These are phyloP conservation scores for Neovahlkampfia damariscottae DNA, from an alignment of 78 protist genomes.

Conservation along the genomic window DNA sequence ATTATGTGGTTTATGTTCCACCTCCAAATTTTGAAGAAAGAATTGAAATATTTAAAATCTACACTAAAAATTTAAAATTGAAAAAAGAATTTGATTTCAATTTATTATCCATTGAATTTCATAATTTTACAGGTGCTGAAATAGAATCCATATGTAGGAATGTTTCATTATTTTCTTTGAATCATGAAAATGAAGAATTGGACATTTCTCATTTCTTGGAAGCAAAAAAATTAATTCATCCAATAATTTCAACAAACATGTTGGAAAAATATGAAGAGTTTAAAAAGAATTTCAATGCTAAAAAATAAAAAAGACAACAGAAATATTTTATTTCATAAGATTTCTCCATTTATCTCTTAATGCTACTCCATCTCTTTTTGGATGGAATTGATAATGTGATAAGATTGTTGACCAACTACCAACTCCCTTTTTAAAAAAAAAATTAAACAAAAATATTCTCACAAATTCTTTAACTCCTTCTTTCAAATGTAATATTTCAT, in stretches of 20 bases:
- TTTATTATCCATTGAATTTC: not conserved
- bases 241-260: not conserved
- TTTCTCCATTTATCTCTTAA: not conserved
- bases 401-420: not conserved
- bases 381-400: not conserved
- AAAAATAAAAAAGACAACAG: slow-evolving; percentile 1
- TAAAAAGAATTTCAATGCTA: not conserved
- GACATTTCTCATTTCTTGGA: not conserved
- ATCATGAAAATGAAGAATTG: not conserved
- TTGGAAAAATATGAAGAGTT: not conserved
- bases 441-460: no score
- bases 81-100: not conserved
- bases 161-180: not conserved
- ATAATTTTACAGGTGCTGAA: not conserved
- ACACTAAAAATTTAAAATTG: not conserved
- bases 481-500: no score
- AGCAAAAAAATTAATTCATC: not conserved
- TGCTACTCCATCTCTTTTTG: not conserved
- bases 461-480: no score
- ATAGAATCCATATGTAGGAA: not conserved
- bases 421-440: not conserved
- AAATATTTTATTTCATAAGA: no score
- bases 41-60: not conserved
- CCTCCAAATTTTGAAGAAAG: slow-evolving; percentile 7
- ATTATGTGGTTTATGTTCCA: slow-evolving; percentile 19